Evolutionary conservation across 352 stramenopile species (phyloP), one percentile per base, ranked within the genome.

Genomic region (Globisporangium radiosum): DNA sequence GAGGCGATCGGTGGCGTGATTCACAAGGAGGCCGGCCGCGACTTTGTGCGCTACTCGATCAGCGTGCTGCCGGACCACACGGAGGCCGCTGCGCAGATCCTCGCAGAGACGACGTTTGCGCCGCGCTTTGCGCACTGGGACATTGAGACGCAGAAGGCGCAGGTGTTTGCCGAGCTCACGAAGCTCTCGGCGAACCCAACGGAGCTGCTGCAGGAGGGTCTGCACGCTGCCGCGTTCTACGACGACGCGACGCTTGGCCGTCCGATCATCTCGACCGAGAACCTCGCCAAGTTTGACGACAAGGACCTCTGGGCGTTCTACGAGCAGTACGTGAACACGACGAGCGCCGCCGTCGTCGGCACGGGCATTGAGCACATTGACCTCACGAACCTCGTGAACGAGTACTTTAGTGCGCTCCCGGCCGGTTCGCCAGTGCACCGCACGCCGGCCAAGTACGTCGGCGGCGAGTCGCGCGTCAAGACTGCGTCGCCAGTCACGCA

Each of bases 171-270:
- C 15, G 85, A 94, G 55, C 62, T 75, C 25, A 71, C 84, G 17
- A 63, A 71, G 42, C 70, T 87, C 52, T 36, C 64, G 0, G 52
- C 57, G 17, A 75, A 85, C 69, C 66, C 70, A 14, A 60, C 69
- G 36, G 69, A 66, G n/a, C 75, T 78, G 48, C 55, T 91, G 54
- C 55, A 72, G 1, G 81, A 94, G 54, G 68, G 66, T 50, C 55
- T 94, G 52, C 81, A 92, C 72, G 77, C 71, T 38, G 85, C 82
- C 5, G 85, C 85, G 4, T 94, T 91, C 66, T 94, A 94, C 71
- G 71, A 92, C 64, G 83, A 94, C 68, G 65, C 69, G 33, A 72
- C 80, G 60, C 75, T 94, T 39, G 84, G 84, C 45, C 81, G 81
- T 51, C 60, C 78, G 19, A 54, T 84, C 19, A 62, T 71, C 43